Percentiles rank a stretch among this genome's conserved stretches.
phyloP scores from a whole-genome alignment of 2,329 filamentous ascomycete species.

The Zalaria obscura region DNA sequence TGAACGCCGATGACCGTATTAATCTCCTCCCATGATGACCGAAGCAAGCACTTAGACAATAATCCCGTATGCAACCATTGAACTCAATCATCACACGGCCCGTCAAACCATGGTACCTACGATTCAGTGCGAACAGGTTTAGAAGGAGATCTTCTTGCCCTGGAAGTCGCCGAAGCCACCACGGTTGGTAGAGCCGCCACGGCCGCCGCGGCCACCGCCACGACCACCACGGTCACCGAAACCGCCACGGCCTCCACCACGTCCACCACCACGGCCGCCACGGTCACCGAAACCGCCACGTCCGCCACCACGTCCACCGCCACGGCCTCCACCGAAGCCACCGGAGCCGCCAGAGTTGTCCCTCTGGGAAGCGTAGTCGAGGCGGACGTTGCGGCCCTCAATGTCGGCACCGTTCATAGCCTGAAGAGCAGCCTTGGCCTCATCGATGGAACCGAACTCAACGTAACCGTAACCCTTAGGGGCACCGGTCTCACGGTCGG shows the following conservation, averaged over 20 bases:
- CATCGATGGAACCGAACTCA: constrained; percentile 66
- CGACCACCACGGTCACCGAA: constrained; percentile 35
- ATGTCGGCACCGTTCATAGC: constrained; percentile 58
- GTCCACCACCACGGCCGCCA: constrained; percentile 30
- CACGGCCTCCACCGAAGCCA: constrained; percentile 24
- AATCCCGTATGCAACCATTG: no score
- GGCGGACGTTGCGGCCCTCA: constrained; percentile 58
- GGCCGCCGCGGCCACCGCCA: constrained; percentile 37
- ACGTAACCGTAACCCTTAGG: constrained; percentile 92
- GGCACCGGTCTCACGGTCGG: constrained; percentile 68
- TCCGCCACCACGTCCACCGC: constrained; percentile 21
- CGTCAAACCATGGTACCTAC: no score
- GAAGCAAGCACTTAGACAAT: no score
- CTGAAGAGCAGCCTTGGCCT: constrained; percentile 63
- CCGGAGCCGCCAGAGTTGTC: constrained; percentile 28
- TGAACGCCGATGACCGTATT: no score
- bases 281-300: constrained; percentile 24
- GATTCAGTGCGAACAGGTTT: no score
- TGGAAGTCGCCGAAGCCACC: constrained; percentile 52
- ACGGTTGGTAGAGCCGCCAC: constrained; percentile 27
- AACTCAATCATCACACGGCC: no score
- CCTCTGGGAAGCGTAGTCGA: constrained; percentile 61
- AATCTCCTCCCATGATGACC: no score
- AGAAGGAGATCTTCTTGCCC: constrained; percentile 67
- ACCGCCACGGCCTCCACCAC: constrained; percentile 36